Evolutionary conservation across 1,284 basidiomycete species (phyloP), one percentile per base, ranked within the genome.

Genomic region (Cutaneotrichosporon dermatis): DNA sequence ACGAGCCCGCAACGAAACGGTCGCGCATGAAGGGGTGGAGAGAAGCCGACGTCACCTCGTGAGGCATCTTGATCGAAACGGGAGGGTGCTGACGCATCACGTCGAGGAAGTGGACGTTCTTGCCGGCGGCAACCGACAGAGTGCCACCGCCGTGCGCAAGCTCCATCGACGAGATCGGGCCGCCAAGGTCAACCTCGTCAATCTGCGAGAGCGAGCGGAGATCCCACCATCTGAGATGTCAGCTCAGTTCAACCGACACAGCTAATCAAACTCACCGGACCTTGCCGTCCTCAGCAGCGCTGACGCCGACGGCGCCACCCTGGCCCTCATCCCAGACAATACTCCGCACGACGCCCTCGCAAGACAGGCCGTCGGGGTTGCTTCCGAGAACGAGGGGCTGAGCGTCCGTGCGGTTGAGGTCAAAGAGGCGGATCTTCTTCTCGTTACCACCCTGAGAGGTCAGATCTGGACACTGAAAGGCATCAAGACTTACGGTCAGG

Each of bases 361-460:
- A 94, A 37, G 71, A 66, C 16, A 73, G 66, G 12, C 90, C 86
- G 16, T 72, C 71, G 53, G 79, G 77, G 59, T 80, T 79, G 61
- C 88, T 86, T 48, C 82, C 80, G 54, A 95, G 83, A 61, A 90
- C 83, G 62, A 89, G 84, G n/a, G 91, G 89, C 66, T 91, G 89
- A 25, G 90, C 89, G 66, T 95, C 89, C 1, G 77, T 89, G 58
- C 89, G 81, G 59, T 81, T 81, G 42, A 99, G 83, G 80, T 98
- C 92, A 76, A 97, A 99, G 71, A 98, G 85, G 58, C 95, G 84
- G 57, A 97, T 88, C 80, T 93, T 97, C 83, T 97, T 98, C 79
- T 99, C 96, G 80, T 97, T 89, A 1, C 95, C 95, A 45, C 92
- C 77, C 94, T n/a, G 90, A 39, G 6, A 92, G 4, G 36, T 34